These are phyloP conservation scores for Trichoderma sp. DNA, from an alignment of 2,329 filamentous ascomycete genomes.

Conservation along the genomic window DNA sequence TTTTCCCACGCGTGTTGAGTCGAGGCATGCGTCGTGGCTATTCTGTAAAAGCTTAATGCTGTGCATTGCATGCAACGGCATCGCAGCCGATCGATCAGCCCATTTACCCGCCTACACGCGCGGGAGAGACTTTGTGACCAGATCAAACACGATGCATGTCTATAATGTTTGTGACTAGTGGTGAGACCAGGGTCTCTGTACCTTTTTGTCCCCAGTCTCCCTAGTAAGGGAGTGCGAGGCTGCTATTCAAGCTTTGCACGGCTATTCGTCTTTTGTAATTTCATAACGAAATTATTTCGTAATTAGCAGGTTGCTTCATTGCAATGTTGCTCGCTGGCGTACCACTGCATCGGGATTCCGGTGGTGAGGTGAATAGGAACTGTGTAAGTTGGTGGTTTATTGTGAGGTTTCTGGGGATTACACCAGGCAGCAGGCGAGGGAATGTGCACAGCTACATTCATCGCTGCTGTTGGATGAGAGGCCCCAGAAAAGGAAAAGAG, in stretches of 20 bases:
- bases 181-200: conserved; percentile 11
- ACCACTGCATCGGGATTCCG: neutral
- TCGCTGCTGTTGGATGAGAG: neutral
- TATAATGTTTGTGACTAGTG: conserved; percentile 13
- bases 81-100: conserved; percentile 1
- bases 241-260: neutral
- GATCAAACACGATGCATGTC: conserved; percentile 21
- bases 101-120: conserved; percentile 13
- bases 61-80: neutral
- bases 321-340: neutral
- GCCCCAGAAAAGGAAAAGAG: neutral
- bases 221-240: neutral
- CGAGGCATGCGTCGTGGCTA: neutral
- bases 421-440: neutral
- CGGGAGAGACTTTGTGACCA: neutral
- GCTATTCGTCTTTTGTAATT: neutral
- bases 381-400: neutral
- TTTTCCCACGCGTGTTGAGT: neutral
- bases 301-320: neutral
- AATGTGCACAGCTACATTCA: neutral
- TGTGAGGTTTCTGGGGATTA: neutral
- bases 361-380: conserved; percentile 14
- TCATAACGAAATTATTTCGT: neutral
- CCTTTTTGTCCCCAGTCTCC: neutral
- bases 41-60: neutral